Conservation (phyloP, 2,329 filamentous ascomycete genomes). For the Aspergillus neotritici region DNA sequence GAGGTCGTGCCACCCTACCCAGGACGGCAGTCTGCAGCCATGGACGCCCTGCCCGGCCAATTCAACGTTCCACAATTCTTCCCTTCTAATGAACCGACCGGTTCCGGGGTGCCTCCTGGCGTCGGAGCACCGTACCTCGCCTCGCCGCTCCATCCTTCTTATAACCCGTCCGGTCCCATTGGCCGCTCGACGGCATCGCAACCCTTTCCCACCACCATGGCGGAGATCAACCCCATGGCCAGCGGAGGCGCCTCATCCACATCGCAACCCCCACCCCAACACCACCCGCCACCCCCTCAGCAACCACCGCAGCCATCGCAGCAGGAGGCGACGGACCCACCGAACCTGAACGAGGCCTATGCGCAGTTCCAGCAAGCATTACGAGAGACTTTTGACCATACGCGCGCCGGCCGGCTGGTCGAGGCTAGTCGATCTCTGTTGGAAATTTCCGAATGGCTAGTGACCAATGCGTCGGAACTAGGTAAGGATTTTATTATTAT, state of each 20-base stretch:
- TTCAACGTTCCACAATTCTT: conserved; percentile 73
- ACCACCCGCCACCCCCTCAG: conserved; percentile 24
- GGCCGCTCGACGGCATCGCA: conserved; percentile 46
- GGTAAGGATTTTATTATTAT: conserved; percentile 41
- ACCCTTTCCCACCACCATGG: conserved; percentile 50
- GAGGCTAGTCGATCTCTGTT: conserved; percentile 56
- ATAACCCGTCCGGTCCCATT: conserved; percentile 58
- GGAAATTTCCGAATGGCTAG: conserved; percentile 60
- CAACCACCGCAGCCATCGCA: conserved; percentile 26
- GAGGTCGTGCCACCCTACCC: conserved; percentile 71
- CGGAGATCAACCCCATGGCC: conserved; percentile 40
- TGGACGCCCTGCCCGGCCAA: conserved; percentile 67
- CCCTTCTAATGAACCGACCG: conserved; percentile 57
- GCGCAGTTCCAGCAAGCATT: conserved; percentile 54
- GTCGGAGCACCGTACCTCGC: conserved; percentile 59
- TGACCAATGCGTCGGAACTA: conserved; percentile 59
- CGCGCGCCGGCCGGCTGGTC: conserved; percentile 56
- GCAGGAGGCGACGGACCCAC: conserved; percentile 38
- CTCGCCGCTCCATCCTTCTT: conserved; percentile 54
- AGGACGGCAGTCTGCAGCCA: conserved; percentile 66
- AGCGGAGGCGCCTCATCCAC: conserved; percentile 35
- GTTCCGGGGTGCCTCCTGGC: conserved; percentile 50
- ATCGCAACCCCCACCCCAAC: conserved; percentile 15
- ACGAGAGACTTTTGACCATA: conserved; percentile 64
- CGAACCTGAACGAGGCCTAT: conserved; percentile 62